Evolutionary conservation across 306 rosid species (phyloP), one percentile per base, ranked within the genome.

Genomic region (Quercus parvula): DNA sequence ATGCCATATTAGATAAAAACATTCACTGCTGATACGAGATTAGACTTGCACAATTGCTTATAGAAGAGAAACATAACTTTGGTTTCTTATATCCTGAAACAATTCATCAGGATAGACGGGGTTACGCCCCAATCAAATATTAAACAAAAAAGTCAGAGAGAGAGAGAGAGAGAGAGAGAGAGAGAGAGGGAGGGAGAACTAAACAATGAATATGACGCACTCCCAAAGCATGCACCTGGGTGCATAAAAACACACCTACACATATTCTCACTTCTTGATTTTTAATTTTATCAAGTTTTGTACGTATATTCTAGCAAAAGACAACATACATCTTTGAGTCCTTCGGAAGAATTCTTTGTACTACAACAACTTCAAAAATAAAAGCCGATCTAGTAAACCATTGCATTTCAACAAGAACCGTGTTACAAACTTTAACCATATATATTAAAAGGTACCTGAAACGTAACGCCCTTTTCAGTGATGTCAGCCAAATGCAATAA

Each of bases 401-500:
- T 31, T 1, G 24, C 18, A 8, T 71, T 19, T 77, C 70, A 74
- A 74, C 79, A 71, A 56, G 52, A 77, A 70, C 54, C 31, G 6
- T 59, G 27, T 52, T 56, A 58, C 56, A 81, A 66, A 59, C 58
- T 63, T 77, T 28, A 13, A 54, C 69, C 64, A 31, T 44, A 56
- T 66, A 76, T 54, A 10, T 49, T 4, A 76, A 71, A 55, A 71
- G 30, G 63, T 83, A 94, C 99, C 97, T 92, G 99, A 93, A 95
- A 95, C 49, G 98, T 93, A 77, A 95, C 99, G 27, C 99, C 99
- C 87, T 93, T 81, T 79, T 95, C 97, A 10, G 99, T 95, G 82
- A 95, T 95, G 84, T 95, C 99, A 55, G 99, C 99, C 82, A 95
- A 90, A 90, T 93, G 98, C 87, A 95, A 77, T 77, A 95, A 81